Evolutionary conservation across 306 rosid species (phyloP).

Genomic region (Argentina anserina): DNA sequence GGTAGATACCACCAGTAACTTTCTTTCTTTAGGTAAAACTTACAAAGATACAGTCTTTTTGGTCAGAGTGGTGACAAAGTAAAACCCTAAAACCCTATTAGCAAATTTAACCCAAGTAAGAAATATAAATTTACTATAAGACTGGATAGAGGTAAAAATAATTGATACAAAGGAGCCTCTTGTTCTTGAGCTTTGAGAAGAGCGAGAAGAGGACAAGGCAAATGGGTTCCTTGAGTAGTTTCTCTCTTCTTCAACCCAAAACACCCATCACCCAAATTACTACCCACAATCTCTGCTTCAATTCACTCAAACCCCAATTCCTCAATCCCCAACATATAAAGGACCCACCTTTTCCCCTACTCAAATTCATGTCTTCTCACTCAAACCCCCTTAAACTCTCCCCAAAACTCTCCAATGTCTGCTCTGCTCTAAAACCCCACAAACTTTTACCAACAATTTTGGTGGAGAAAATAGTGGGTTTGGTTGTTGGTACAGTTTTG

Average conservation of each 20-base stretch:
- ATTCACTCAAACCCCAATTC: constrained; percentile 5
- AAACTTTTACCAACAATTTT: constrained; percentile 23
- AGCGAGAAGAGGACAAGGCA: background rate
- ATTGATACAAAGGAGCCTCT: background rate
- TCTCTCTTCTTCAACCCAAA: constrained; percentile 18
- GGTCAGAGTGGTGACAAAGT: background rate
- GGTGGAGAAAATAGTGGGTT: constrained; percentile 39
- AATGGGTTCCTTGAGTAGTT: constrained; percentile 23
- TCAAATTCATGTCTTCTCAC: background rate
- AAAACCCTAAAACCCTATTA: constrained; percentile 5
- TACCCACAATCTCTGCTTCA: background rate
- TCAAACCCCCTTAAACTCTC: constrained; percentile 12
- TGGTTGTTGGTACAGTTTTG: constrained; percentile 62
- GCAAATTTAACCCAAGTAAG: background rate
- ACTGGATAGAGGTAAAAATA: background rate
- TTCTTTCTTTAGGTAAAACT: background rate
- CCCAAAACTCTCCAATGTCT: constrained; percentile 3
- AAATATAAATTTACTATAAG: background rate
- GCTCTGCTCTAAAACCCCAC: constrained; percentile 13
- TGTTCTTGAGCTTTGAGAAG: background rate
- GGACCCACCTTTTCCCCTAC: constrained; percentile 1
- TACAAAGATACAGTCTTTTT: background rate
- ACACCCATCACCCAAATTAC: background rate
- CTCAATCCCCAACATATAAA: background rate
- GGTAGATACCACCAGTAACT: too few relatives aligned